Conservation (phyloP, 345 rosid genomes). For the Citrus medica region DNA sequence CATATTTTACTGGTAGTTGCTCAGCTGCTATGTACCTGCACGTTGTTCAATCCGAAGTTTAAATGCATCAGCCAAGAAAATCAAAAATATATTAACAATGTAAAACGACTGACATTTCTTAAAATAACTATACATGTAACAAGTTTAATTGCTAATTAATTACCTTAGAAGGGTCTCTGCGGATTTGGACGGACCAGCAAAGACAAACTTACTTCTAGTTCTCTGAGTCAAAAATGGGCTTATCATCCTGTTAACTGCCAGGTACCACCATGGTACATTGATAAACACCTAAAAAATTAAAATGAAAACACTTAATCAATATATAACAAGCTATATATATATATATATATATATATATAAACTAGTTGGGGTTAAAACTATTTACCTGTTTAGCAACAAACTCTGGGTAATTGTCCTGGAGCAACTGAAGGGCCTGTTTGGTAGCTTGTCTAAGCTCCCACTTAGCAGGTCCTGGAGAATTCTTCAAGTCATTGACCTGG, state of each 20-base stretch:
- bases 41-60: not conserved
- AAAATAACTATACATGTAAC: not conserved
- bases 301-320: not conserved
- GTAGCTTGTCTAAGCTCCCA: slow-evolving; percentile 65
- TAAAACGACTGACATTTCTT: not conserved
- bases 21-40: slow-evolving; percentile 63
- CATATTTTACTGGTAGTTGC: slow-evolving; percentile 59
- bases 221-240: slow-evolving; percentile 84
- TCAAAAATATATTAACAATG: not conserved
- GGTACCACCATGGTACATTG: slow-evolving; percentile 98
- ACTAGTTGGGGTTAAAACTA: not conserved
- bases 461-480: slow-evolving; percentile 65
- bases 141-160: slow-evolving; percentile 8
- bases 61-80: not conserved
- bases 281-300: slow-evolving; percentile 51
- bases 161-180: slow-evolving; percentile 82
- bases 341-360: too few species aligned
- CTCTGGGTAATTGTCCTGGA: slow-evolving; percentile 67
- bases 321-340: not conserved
- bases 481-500: slow-evolving; percentile 75
- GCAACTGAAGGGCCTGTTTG: slow-evolving; percentile 56
- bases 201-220: slow-evolving; percentile 85
- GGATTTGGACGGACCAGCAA: slow-evolving; percentile 72
- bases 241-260: slow-evolving; percentile 70
- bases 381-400: slow-evolving; percentile 58